These are phyloP conservation scores for Colletotrichum euphorbiae DNA, from an alignment of 2,329 filamentous ascomycete genomes.

Conservation along the genomic window DNA sequence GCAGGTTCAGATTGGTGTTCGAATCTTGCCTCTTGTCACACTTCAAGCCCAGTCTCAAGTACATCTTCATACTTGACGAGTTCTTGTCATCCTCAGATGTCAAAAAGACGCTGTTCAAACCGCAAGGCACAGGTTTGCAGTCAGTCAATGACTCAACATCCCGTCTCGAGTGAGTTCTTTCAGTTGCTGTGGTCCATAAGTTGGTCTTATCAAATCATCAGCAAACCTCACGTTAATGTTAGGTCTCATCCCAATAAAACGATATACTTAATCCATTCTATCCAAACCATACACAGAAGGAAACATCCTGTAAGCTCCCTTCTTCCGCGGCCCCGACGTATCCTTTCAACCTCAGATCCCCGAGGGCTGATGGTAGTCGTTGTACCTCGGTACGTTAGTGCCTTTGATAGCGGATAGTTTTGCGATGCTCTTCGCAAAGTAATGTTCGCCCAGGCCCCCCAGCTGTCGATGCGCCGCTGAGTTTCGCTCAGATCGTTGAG, in stretches of 20 bases:
- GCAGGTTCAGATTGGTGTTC: neutral
- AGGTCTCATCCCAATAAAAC: neutral
- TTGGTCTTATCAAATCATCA: neutral
- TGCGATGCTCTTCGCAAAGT: neutral
- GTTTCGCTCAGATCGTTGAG: conserved; percentile 3
- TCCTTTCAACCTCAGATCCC: neutral
- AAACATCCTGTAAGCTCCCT: neutral
- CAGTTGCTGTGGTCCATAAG: neutral
- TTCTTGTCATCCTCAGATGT: neutral
- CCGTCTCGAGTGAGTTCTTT: neutral
- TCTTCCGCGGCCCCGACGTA: neutral
- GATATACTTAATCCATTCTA: neutral
- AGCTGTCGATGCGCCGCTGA: neutral
- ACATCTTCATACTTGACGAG: neutral
- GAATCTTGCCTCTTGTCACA: no score
- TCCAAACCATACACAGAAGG: neutral
- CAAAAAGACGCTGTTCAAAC: neutral
- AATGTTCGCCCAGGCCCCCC: neutral
- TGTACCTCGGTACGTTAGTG: neutral
- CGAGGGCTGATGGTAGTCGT: neutral
- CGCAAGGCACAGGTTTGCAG: neutral
- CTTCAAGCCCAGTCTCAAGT: no score
- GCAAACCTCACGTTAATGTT: neutral
- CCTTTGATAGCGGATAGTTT: neutral
- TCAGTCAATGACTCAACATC: neutral